Evolutionary conservation across 495 filamentous ascomycete species (phyloP).

Genomic region (Aspergillus wentii): DNA sequence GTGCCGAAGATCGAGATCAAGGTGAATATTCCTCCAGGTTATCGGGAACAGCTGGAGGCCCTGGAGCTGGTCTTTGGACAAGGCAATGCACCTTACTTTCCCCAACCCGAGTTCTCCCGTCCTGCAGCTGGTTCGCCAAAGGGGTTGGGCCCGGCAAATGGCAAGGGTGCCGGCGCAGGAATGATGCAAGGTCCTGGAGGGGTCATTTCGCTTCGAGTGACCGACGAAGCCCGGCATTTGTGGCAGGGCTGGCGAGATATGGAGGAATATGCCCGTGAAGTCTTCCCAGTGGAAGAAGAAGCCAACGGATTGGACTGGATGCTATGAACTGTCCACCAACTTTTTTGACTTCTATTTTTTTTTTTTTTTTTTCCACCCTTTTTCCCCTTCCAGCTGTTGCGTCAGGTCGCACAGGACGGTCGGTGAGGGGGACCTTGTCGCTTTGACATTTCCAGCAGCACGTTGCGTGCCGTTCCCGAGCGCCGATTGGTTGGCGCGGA

Average conservation of each 20-base stretch:
- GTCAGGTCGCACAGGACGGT: too few relatives aligned
- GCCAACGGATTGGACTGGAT: conserved; percentile 94
- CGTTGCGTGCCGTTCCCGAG: too few relatives aligned
- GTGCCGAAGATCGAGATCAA: conserved; percentile 73
- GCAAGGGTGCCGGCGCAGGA: conserved; percentile 55
- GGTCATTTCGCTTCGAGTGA: conserved; percentile 50
- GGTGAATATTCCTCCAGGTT: conserved; percentile 82
- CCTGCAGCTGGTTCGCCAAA: conserved; percentile 42
- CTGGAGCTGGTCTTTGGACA: conserved; percentile 59
- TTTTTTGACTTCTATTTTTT: conserved; percentile 12
- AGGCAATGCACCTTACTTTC: conserved; percentile 62
- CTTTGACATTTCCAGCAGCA: too few relatives aligned
- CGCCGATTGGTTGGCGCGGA: too few relatives aligned
- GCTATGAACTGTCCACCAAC: conserved; percentile 36
- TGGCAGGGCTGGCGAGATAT: conserved; percentile 91
- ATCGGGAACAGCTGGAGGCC: conserved; percentile 80
- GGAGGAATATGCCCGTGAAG: conserved; percentile 93
- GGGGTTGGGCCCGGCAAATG: conserved; percentile 54
- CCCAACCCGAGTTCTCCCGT: conserved; percentile 42
- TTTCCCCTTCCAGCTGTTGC: too few relatives aligned
- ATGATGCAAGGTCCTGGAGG: conserved; percentile 55
- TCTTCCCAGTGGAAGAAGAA: conserved; percentile 90
- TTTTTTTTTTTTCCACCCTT: conserved; percentile 1
- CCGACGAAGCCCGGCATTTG: conserved; percentile 66
- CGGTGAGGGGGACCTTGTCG: too few relatives aligned